Evolutionary conservation across 768 basidiomycete species (phyloP).

Genomic region (Lentinula edodes): DNA sequence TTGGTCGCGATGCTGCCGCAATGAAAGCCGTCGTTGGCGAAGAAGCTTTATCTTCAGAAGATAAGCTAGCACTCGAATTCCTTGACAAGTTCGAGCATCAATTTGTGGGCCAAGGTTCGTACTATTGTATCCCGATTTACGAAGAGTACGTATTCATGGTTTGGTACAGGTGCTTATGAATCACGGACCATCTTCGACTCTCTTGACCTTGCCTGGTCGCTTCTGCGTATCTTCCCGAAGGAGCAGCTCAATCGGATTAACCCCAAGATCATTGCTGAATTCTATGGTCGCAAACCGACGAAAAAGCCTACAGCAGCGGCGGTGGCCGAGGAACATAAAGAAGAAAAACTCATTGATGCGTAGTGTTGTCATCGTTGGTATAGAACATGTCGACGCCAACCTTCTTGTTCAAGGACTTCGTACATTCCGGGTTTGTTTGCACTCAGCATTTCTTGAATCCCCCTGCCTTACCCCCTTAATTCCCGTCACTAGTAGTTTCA

Average conservation of each 20-base stretch:
- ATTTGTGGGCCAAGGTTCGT: constrained; percentile 91
- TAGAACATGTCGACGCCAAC: neutral
- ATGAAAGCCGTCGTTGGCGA: constrained; percentile 99
- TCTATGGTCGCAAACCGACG: constrained; percentile 78
- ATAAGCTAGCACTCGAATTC: constrained; percentile 96
- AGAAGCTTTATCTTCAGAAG: constrained; percentile 91
- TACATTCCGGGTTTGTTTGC: too few species aligned
- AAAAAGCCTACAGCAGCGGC: constrained; percentile 55
- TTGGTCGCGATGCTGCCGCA: constrained; percentile 91
- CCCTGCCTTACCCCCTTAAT: too few species aligned
- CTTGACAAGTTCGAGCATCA: constrained; percentile 96
- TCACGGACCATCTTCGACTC: constrained; percentile 96
- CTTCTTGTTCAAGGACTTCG: too few species aligned
- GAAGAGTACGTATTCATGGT: neutral
- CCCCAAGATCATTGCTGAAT: constrained; percentile 93
- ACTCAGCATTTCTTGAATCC: neutral
- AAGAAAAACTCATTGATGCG: constrained; percentile 63
- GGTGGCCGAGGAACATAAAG: constrained; percentile 40
- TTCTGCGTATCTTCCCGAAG: constrained; percentile 97
- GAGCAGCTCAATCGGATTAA: constrained; percentile 97
- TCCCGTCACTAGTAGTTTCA: too few species aligned
- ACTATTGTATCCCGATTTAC: constrained; percentile 4
- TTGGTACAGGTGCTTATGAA: constrained; percentile 76
- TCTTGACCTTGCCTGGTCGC: constrained; percentile 93
- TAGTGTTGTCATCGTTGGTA: constrained; percentile 23